These are phyloP conservation scores for Tolypocladium ophioglossoides DNA, from an alignment of 2,329 filamentous ascomycete species.

Conservation along the genomic window DNA sequence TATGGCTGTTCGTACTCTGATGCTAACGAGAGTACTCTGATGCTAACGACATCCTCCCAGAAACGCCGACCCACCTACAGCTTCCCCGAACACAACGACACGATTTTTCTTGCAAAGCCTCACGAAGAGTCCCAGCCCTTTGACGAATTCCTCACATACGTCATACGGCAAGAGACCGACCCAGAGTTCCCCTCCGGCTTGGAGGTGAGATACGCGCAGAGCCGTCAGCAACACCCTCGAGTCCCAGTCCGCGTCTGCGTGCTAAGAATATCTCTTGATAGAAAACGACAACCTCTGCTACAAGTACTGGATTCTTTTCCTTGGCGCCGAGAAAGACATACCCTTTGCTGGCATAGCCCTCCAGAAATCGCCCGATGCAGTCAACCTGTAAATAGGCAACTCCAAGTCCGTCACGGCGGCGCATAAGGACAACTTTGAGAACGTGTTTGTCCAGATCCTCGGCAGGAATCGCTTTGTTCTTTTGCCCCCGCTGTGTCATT, in stretches of 20 bases:
- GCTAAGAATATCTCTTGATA: slow-evolving; percentile 13
- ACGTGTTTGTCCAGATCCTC: slow-evolving; percentile 67
- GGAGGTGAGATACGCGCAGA: slow-evolving; percentile 64
- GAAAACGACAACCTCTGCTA: slow-evolving; percentile 73
- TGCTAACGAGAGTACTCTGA: too few relatives aligned
- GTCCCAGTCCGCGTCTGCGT: neutral
- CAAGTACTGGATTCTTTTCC: slow-evolving; percentile 56
- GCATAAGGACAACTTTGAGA: slow-evolving; percentile 80
- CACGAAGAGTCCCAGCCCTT: slow-evolving; percentile 57
- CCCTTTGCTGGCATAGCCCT: slow-evolving; percentile 67
- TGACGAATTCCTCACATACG: slow-evolving; percentile 46
- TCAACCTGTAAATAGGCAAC: slow-evolving; percentile 79
- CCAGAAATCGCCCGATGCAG: slow-evolving; percentile 54
- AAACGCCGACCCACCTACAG: slow-evolving; percentile 26
- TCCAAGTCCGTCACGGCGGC: slow-evolving; percentile 57
- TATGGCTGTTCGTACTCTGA: neutral
- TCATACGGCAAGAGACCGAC: slow-evolving; percentile 45
- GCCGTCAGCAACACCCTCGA: slow-evolving; percentile 37
- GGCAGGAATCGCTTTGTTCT: slow-evolving; percentile 68
- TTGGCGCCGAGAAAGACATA: slow-evolving; percentile 52
- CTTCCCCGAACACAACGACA: slow-evolving; percentile 11
- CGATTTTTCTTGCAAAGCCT: slow-evolving; percentile 57
- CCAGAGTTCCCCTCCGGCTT: slow-evolving; percentile 14
- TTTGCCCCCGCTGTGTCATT: slow-evolving; percentile 58
- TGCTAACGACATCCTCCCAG: slow-evolving; percentile 8